These are phyloP conservation scores for Ashbya aceris DNA, from an alignment of 1,139 yeast genomes.

Conservation along the genomic window DNA sequence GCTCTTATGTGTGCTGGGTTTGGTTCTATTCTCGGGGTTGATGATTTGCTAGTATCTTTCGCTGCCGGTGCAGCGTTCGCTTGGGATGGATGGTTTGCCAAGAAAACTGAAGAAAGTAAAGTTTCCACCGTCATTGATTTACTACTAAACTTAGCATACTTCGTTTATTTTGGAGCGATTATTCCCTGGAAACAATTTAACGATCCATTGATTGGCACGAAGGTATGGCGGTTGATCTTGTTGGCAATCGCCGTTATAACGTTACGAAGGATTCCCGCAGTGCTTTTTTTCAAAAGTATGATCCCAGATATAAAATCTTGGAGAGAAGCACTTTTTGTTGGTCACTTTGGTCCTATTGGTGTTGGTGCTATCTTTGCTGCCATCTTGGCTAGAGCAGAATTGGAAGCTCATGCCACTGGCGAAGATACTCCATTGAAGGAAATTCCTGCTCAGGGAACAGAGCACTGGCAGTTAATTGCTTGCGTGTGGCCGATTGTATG, in stretches of 20 bases:
- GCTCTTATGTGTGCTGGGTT: constrained; percentile 89
- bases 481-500: constrained; percentile 86
- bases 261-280: constrained; percentile 82
- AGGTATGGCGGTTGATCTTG: constrained; percentile 77
- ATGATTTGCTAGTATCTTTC: constrained; percentile 84
- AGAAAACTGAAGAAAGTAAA: constrained; percentile 81
- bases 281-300: constrained; percentile 63
- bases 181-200: constrained; percentile 89
- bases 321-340: constrained; percentile 93
- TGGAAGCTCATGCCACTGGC: constrained; percentile 45
- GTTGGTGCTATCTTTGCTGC: constrained; percentile 95
- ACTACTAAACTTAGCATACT: constrained; percentile 73
- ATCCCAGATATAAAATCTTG: constrained; percentile 91
- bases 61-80: constrained; percentile 96
- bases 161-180: constrained; percentile 89
- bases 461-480: constrained; percentile 63
- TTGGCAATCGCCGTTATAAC: constrained; percentile 77
- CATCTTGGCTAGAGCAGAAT: constrained; percentile 69
- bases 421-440: constrained; percentile 50
- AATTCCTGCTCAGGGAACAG: constrained; percentile 45
- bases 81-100: constrained; percentile 93
- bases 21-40: constrained; percentile 86
- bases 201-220: constrained; percentile 51
- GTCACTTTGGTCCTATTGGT: constrained; percentile 97
- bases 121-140: constrained; percentile 89